A percentile compares a stretch with the other conserved stretches of the same genome.
phyloP scores from a whole-genome alignment of 2,329 filamentous ascomycete species.

The Colletotrichum paranaense region DNA sequence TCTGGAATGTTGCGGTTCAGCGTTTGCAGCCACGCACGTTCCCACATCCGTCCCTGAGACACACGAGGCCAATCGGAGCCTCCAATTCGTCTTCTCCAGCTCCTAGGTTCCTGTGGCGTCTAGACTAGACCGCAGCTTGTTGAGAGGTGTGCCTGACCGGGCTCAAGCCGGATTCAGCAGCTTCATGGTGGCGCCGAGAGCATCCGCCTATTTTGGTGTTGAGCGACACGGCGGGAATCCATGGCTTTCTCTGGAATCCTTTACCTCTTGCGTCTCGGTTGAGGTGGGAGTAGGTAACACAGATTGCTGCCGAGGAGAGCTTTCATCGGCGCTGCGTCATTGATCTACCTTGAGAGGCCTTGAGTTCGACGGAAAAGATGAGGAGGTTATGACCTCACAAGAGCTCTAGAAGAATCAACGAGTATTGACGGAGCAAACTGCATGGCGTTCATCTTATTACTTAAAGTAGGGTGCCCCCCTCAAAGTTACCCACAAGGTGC shows the following conservation, averaged over 20 bases:
- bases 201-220: not conserved
- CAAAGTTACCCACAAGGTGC: not conserved
- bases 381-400: not conserved
- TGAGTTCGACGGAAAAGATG: not conserved
- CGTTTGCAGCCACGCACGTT: conserved; percentile 23
- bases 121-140: conserved; percentile 7
- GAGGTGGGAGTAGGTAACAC: not conserved
- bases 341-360: not conserved
- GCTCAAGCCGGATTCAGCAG: conserved; percentile 18
- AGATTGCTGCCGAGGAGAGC: not conserved
- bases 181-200: conserved; percentile 3
- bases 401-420: not conserved
- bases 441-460: not conserved
- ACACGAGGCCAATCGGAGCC: not conserved
- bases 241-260: not conserved
- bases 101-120: not conserved
- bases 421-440: not conserved
- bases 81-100: not conserved
- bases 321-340: not conserved
- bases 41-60: conserved; percentile 24
- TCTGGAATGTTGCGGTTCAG: conserved; percentile 22
- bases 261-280: not conserved
- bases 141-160: conserved; percentile 8
- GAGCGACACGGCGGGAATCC: not conserved
- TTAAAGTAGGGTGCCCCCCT: not conserved